Base-by-base conservation (phyloP, 2,329 filamentous ascomycete species). In the Mycosphaerelloides madeirae region DNA sequence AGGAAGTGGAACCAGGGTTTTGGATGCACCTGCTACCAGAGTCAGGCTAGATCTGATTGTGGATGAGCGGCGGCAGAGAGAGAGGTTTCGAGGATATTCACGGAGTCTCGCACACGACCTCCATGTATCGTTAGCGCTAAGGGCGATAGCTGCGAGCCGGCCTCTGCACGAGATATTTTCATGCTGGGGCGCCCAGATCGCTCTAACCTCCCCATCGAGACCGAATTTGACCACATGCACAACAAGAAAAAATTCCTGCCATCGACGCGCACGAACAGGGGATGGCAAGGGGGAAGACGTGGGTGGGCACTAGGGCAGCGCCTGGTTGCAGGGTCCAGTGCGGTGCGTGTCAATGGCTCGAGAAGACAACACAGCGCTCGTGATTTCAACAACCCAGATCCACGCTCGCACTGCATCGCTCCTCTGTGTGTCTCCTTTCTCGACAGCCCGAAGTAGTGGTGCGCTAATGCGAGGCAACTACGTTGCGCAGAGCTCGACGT, bases 401-500 rank as follows among this genome's bases (percentile, higher is more conserved):
- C 33, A 44, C 15, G 36, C 35, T 35, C 16, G 29, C 35, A 18
- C 33, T 18, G 33, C 33, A 35, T 15, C 16, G 7, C 13, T 15
- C 6, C 33, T 18, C 16, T 18, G 6, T 8, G 8, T 18, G 29
- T 25, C 28, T 16, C 18, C 35, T 28, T 29, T n/a, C 36, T n/a
- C 11, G 20, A 14, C 29, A 2, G 2, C 37, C 40, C 16, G 34
- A 40, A 33, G 31, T 18, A 16, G 29, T 42, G 42, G 44, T 38
- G 31, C 29, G 37, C 37, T 41, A 48, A 46, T 37, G 31, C 36
- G 39, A n/a, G n/a, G n/a, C n/a, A n/a, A n/a, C n/a, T n/a, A n/a
- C n/a, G n/a, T n/a, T n/a, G n/a, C n/a, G n/a, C 15, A 19, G 33
- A 14, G 33, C 13, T 32, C 13, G 6, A 32, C 31, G 6, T 31